These are phyloP conservation scores for Trebouxia sp. DNA, from an alignment of 139 green algal genomes.

Conservation along the genomic window DNA sequence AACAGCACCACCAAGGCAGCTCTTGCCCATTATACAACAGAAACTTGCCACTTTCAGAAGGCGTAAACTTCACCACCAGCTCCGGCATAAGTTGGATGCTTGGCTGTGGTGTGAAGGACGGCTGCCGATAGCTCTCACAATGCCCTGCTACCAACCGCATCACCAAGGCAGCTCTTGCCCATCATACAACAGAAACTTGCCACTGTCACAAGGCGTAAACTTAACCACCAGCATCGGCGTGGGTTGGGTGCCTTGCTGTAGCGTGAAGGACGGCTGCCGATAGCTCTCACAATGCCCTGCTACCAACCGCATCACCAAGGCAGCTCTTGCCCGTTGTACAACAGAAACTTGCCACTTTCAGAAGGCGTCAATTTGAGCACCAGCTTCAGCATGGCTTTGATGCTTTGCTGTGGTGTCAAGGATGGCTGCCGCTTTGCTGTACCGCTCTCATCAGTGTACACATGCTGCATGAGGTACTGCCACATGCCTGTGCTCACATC, in stretches of 20 bases:
- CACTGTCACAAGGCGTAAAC: background rate
- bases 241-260: too few relatives aligned
- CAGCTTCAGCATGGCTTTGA: background rate
- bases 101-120: background rate
- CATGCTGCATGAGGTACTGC: slow-evolving; percentile 5
- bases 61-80: too few relatives aligned
- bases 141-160: background rate
- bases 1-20: background rate
- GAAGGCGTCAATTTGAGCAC: background rate
- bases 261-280: slow-evolving; percentile 2
- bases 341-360: background rate
- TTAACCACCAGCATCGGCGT: too few relatives aligned
- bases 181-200: background rate
- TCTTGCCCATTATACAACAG: background rate
- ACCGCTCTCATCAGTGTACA: background rate
- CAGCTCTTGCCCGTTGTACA: background rate
- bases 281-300: background rate
- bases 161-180: background rate
- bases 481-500: slow-evolving; percentile 26
- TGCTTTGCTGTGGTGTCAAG: background rate
- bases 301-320: background rate
- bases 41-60: background rate
- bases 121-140: background rate
- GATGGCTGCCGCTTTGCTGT: background rate
- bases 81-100: too few relatives aligned